Evolutionary conservation across 345 rosid genomes (phyloP).

Genomic region (Citrus maxima): DNA sequence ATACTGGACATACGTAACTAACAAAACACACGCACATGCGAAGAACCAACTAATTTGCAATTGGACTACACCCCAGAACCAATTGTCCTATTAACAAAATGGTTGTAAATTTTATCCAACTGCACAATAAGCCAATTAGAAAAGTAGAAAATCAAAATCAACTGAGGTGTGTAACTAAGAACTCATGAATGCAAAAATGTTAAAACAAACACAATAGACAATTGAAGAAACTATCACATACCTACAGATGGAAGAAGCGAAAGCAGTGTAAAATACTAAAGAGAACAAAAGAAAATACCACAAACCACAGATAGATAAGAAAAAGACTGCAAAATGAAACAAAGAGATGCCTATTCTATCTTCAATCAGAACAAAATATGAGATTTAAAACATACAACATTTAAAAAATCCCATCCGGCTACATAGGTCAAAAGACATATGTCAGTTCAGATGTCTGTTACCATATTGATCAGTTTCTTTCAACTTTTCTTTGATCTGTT

Average conservation of each 20-base stretch:
- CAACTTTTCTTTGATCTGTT: slow-evolving; percentile 88
- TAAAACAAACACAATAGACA: background rate
- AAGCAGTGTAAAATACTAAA: background rate
- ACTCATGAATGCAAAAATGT: background rate
- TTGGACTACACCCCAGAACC: background rate
- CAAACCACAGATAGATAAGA: background rate
- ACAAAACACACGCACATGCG: too few species aligned
- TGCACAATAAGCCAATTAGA: background rate
- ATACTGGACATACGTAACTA: background rate
- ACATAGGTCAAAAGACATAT: background rate
- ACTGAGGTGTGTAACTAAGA: background rate
- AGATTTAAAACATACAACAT: background rate
- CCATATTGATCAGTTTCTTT: slow-evolving; percentile 91
- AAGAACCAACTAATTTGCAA: background rate
- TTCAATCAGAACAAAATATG: background rate
- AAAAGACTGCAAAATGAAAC: background rate
- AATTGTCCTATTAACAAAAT: background rate
- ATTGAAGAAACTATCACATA: background rate
- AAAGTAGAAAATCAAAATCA: background rate
- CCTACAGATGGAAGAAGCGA: background rate
- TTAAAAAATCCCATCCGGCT: background rate
- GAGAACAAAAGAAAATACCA: background rate
- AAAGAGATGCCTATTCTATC: background rate
- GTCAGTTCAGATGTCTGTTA: slow-evolving; percentile 21
- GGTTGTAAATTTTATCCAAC: background rate